These are phyloP conservation scores for Pleurotus pulmonarius DNA, from an alignment of 768 basidiomycete genomes.

Conservation along the genomic window DNA sequence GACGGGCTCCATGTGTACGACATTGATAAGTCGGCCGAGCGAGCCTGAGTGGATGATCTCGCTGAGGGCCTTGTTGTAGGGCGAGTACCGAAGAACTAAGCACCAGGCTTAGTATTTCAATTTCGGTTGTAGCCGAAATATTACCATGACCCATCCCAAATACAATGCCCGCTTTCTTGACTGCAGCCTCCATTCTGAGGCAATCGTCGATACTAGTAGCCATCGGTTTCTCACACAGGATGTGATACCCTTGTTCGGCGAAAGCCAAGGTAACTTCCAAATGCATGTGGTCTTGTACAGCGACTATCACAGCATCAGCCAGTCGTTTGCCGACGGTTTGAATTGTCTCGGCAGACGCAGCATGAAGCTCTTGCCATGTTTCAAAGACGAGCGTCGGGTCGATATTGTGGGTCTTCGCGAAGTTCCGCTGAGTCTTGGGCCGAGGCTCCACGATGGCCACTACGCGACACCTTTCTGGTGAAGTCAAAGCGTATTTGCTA, in stretches of 20 bases:
- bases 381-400: constrained; percentile 68
- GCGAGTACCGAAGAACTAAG: constrained; percentile 82
- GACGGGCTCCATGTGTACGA: constrained; percentile 82
- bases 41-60: constrained; percentile 65
- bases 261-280: constrained; percentile 70
- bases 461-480: constrained; percentile 66
- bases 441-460: constrained; percentile 87
- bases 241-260: constrained; percentile 79
- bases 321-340: constrained; percentile 62
- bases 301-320: constrained; percentile 78
- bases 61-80: constrained; percentile 70
- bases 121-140: constrained; percentile 12
- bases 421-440: constrained; percentile 53
- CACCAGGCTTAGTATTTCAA: not conserved
- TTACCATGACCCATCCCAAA: constrained; percentile 88
- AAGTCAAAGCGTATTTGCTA: constrained; percentile 52
- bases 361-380: constrained; percentile 67
- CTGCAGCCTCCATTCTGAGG: constrained; percentile 66
- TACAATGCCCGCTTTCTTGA: constrained; percentile 66
- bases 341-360: constrained; percentile 65
- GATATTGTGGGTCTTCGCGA: constrained; percentile 54
- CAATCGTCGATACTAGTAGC: constrained; percentile 73
- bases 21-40: constrained; percentile 78
- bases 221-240: constrained; percentile 93
- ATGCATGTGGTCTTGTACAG: constrained; percentile 82